A percentile compares a stretch with the other conserved stretches of the same genome.
Evolutionary conservation across 495 filamentous ascomycete species (phyloP).

Genomic region (Penicillium egyptiacum): DNA sequence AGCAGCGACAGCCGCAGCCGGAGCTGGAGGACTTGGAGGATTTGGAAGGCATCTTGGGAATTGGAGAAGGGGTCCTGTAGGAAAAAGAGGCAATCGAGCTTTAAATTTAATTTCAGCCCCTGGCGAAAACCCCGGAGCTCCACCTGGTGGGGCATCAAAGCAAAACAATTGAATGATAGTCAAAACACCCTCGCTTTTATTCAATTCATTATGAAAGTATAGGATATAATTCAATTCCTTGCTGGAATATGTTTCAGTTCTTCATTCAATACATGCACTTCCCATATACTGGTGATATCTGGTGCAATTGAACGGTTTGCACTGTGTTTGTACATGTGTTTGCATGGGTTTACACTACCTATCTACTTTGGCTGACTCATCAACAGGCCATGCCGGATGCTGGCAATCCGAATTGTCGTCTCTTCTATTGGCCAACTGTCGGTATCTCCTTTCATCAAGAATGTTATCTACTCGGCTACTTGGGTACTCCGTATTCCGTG

Average conservation of each 20-base stretch:
- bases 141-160: slow-evolving; percentile 17
- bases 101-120: slow-evolving; percentile 21
- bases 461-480: not conserved
- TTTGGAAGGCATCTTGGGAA: slow-evolving; percentile 29
- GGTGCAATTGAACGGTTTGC: not conserved
- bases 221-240: not conserved
- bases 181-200: slow-evolving; percentile 3
- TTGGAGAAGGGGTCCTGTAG: slow-evolving; percentile 2
- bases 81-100: slow-evolving; percentile 2
- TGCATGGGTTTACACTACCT: not conserved
- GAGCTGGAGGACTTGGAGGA: slow-evolving; percentile 25
- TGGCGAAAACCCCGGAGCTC: slow-evolving; percentile 23
- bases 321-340: not conserved
- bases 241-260: not conserved
- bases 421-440: slow-evolving; percentile 13
- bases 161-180: slow-evolving; percentile 7
- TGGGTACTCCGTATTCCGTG: not conserved
- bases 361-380: not conserved
- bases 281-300: not conserved
- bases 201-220: not conserved
- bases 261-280: not conserved
- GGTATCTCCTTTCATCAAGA: not conserved
- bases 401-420: slow-evolving; percentile 22
- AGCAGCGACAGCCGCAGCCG: slow-evolving; percentile 28
- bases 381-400: slow-evolving; percentile 31